These are phyloP conservation scores for Cladorrhinum sp. DNA, from an alignment of 2,329 filamentous ascomycete genomes.

Conservation along the genomic window DNA sequence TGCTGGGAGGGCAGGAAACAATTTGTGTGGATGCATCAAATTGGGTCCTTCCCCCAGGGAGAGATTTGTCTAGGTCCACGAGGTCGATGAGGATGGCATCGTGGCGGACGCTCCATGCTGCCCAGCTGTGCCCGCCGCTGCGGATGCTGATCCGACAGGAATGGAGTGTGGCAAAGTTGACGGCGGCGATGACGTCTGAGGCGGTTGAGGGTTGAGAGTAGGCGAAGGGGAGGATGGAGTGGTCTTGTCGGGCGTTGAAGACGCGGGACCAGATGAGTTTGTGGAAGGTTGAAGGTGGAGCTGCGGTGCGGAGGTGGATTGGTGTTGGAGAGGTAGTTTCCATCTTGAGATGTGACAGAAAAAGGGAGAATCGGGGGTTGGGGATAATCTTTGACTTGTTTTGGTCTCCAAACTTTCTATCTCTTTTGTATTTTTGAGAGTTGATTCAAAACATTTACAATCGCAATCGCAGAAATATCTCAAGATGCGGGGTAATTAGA, in stretches of 20 bases:
- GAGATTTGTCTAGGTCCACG: conserved; percentile 23
- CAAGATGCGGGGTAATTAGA: no score
- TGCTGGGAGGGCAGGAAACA: conserved; percentile 43
- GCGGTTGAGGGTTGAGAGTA: conserved; percentile 38
- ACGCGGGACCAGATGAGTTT: conserved; percentile 34
- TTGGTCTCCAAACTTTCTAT: no score
- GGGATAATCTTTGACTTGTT: background rate
- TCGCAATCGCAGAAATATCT: no score
- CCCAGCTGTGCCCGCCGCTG: conserved; percentile 47
- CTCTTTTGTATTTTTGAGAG: no score
- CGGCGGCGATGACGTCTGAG: conserved; percentile 36
- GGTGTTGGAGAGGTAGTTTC: background rate
- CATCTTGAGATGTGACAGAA: background rate
- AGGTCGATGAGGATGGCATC: conserved; percentile 42
- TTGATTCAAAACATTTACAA: no score
- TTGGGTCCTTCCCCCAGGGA: conserved; percentile 28
- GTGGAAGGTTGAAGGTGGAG: conserved; percentile 18
- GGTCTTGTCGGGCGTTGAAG: conserved; percentile 41
- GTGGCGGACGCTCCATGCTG: conserved; percentile 45
- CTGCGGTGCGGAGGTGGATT: conserved; percentile 24
- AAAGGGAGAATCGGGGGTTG: background rate
- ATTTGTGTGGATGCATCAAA: conserved; percentile 39
- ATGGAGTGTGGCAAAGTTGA: conserved; percentile 36
- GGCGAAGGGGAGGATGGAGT: conserved; percentile 38
- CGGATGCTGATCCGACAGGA: conserved; percentile 40